A percentile compares a stretch with the other conserved stretches of the same genome.
phyloP scores from a whole-genome alignment of 495 filamentous ascomycete genomes.

The Penicillium soppii region DNA sequence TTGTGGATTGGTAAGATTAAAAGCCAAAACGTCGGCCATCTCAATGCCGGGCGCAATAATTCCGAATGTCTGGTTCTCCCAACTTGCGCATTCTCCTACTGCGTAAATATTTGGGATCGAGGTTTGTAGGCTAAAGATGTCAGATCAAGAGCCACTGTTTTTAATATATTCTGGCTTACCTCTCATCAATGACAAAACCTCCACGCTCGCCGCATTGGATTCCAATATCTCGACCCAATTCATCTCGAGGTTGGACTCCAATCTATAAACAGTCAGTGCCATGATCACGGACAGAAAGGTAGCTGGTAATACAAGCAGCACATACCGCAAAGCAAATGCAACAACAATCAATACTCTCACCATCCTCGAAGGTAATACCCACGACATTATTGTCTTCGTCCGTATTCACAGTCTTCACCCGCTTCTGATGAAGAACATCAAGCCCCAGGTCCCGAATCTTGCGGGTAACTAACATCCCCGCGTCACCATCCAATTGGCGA shows the following conservation, averaged over 20 bases:
- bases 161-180: constrained; percentile 20
- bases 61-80: constrained; percentile 91
- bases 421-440: constrained; percentile 78
- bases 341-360: constrained; percentile 75
- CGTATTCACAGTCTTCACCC: constrained; percentile 71
- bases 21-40: constrained; percentile 95
- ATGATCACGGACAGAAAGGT: background rate
- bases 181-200: constrained; percentile 72
- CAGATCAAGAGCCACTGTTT: background rate
- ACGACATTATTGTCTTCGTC: constrained; percentile 65
- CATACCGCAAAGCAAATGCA: constrained; percentile 86
- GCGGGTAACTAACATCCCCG: constrained; percentile 79
- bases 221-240: constrained; percentile 67
- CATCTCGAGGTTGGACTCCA: constrained; percentile 82
- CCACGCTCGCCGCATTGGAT: constrained; percentile 75
- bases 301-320: constrained; percentile 12
- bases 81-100: constrained; percentile 92
- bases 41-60: constrained; percentile 93
- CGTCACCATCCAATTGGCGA: constrained; percentile 83
- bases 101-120: constrained; percentile 78
- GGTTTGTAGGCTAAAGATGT: constrained; percentile 59
- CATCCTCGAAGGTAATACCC: constrained; percentile 83
- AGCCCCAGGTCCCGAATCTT: constrained; percentile 79
- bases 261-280: constrained; percentile 45
- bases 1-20: constrained; percentile 86